These are phyloP conservation scores for Telopea speciosissima DNA, from an alignment of 177 flowering plant species.

Conservation along the genomic window DNA sequence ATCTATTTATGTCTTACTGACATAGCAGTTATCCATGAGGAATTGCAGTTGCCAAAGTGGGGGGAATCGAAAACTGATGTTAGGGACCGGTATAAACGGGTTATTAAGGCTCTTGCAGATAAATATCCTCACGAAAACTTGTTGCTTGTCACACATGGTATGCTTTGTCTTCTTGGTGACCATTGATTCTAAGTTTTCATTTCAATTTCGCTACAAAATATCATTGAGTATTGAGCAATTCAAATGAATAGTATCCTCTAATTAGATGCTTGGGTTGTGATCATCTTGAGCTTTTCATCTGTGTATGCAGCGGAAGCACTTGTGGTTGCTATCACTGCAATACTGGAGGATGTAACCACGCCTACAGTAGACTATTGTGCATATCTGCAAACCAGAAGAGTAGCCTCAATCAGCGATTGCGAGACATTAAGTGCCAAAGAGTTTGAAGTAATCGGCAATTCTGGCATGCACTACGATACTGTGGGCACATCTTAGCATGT, in stretches of 20 bases:
- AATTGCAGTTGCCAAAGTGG: conserved; percentile 65
- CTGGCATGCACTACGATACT: conserved; percentile 28
- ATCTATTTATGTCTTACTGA: neutral
- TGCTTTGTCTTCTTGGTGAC: conserved; percentile 11
- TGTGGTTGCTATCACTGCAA: conserved; percentile 44
- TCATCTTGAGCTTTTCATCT: neutral
- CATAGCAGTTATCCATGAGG: conserved; percentile 3
- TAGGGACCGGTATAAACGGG: conserved; percentile 42
- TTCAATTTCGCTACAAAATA: neutral
- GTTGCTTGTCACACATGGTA: conserved; percentile 83
- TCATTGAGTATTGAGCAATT: neutral
- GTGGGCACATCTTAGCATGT: neutral
- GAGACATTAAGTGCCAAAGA: conserved; percentile 32
- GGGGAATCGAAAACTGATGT: conserved; percentile 47
- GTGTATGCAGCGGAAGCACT: conserved; percentile 69
- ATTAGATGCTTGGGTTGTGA: neutral
- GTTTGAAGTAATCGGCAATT: conserved; percentile 32
- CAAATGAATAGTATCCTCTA: neutral
- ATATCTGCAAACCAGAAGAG: conserved; percentile 41
- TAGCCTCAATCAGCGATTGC: conserved; percentile 17
- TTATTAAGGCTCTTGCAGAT: conserved; percentile 61
- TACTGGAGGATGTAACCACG: conserved; percentile 31
- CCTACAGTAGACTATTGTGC: conserved; percentile 69
- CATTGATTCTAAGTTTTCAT: neutral
- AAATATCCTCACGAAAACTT: conserved; percentile 69